phyloP scores from a whole-genome alignment of 2,329 filamentous ascomycete species.

The Exophiala sp. region DNA sequence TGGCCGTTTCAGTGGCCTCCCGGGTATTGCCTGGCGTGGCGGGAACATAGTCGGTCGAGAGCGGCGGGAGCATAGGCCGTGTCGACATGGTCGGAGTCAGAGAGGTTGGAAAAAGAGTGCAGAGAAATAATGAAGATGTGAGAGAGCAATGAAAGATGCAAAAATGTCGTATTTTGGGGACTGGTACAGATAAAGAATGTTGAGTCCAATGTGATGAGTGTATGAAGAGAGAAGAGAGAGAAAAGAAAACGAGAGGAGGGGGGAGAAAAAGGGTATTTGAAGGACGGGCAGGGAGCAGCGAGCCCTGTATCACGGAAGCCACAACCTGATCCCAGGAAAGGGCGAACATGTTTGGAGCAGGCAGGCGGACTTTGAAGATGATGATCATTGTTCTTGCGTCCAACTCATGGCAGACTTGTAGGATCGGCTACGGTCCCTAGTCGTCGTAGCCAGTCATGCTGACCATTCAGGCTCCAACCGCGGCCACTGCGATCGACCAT shows the following conservation, averaged over 20 bases:
- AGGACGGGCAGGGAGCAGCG: not conserved
- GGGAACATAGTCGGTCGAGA: not conserved
- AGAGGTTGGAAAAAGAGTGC: not conserved
- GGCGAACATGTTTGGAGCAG: not conserved
- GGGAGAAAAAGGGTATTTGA: not conserved
- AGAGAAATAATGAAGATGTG: not conserved
- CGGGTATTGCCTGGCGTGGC: not conserved
- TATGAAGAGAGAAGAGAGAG: not conserved
- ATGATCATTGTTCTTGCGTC: too few relatives aligned
- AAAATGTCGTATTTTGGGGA: not conserved
- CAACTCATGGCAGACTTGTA: not conserved
- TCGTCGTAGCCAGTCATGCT: not conserved
- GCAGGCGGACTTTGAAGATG: not conserved
- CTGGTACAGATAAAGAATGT: not conserved
- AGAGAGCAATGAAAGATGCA: not conserved
- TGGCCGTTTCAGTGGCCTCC: not conserved
- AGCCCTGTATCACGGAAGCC: not conserved
- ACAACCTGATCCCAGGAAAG: not conserved
- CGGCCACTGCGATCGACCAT: not conserved
- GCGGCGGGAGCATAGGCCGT: too few relatives aligned
- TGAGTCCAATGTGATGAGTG: not conserved
- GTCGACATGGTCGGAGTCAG: not conserved
- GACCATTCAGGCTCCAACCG: not conserved
- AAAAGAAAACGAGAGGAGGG: not conserved
- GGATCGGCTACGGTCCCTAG: not conserved